Evolutionary conservation across 306 rosid genomes (phyloP).

Genomic region (Datisca glomerata): DNA sequence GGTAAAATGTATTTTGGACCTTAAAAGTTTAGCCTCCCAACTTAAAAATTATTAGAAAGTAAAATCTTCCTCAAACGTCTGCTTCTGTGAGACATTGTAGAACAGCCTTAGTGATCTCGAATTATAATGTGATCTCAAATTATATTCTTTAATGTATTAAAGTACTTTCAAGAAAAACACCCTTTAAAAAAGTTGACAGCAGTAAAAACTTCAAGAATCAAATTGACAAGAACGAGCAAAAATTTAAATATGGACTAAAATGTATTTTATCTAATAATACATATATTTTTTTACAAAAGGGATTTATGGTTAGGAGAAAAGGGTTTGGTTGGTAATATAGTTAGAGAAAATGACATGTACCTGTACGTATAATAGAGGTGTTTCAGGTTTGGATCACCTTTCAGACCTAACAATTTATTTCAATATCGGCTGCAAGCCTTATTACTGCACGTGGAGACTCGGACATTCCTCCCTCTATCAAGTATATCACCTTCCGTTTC

Average conservation of each 20-base stretch:
- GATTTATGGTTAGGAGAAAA: not conserved
- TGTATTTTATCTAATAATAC: no score
- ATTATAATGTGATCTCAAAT: no score
- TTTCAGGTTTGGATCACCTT: conserved; percentile 36
- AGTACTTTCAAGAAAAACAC: no score
- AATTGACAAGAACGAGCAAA: not conserved
- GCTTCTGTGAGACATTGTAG: no score
- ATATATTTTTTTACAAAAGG: not conserved
- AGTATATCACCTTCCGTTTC: no score
- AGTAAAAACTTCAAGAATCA: not conserved
- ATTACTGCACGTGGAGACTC: conserved; percentile 36
- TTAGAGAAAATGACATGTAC: conserved; percentile 18
- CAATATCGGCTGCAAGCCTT: conserved; percentile 26
- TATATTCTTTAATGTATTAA: no score
- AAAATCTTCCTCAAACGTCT: no score
- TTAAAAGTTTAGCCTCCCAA: no score
- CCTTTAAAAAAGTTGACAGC: no score
- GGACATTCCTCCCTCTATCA: conserved; percentile 3
- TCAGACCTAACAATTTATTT: conserved; percentile 36
- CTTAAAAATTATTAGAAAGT: no score
- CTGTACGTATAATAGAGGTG: conserved; percentile 2
- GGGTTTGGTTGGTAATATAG: conserved; percentile 26
- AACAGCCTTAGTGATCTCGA: no score
- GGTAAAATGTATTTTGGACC: no score
- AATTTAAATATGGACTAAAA: not conserved